Evolutionary conservation across 345 rosid species (phyloP).

Genomic region (Garcia nutans): DNA sequence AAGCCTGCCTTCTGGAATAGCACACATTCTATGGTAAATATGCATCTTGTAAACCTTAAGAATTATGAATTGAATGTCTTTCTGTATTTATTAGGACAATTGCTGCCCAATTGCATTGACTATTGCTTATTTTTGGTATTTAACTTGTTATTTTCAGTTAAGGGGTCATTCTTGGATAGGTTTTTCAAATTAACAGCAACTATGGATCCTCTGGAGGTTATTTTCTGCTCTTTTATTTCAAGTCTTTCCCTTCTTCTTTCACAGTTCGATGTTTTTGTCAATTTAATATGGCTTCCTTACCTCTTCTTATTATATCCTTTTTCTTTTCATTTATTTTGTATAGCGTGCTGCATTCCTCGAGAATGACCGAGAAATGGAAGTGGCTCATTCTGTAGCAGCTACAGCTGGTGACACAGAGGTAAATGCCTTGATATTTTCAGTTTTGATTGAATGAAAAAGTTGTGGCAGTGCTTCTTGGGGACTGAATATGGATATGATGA

Average conservation of each 20-base stretch:
- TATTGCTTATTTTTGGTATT: conserved; percentile 3
- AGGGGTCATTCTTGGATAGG: conserved; percentile 76
- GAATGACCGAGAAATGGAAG: conserved; percentile 79
- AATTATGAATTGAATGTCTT: not conserved
- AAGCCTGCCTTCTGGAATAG: not conserved
- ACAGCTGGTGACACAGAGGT: conserved; percentile 83
- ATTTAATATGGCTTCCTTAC: not conserved
- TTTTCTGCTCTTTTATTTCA: conserved; percentile 5
- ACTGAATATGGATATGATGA: not conserved
- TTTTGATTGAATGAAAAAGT: not conserved
- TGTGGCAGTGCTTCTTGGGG: not conserved
- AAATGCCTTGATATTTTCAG: conserved; percentile 2
- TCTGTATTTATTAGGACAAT: not conserved
- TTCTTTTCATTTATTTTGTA: conserved; percentile 14
- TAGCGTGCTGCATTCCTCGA: conserved; percentile 83
- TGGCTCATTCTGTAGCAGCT: conserved; percentile 87
- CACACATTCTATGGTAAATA: not conserved
- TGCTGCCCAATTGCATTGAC: not conserved
- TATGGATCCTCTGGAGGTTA: conserved; percentile 77
- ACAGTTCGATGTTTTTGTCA: not conserved
- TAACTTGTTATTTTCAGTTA: conserved; percentile 45
- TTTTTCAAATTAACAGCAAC: conserved; percentile 68
- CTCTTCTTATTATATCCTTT: not conserved
- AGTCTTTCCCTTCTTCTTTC: not conserved
- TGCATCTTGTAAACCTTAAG: not conserved